Evolutionary conservation across 2,329 filamentous ascomycete genomes (phyloP), one percentile per base, ranked within the genome.

Genomic region (Hysterium pulicare): DNA sequence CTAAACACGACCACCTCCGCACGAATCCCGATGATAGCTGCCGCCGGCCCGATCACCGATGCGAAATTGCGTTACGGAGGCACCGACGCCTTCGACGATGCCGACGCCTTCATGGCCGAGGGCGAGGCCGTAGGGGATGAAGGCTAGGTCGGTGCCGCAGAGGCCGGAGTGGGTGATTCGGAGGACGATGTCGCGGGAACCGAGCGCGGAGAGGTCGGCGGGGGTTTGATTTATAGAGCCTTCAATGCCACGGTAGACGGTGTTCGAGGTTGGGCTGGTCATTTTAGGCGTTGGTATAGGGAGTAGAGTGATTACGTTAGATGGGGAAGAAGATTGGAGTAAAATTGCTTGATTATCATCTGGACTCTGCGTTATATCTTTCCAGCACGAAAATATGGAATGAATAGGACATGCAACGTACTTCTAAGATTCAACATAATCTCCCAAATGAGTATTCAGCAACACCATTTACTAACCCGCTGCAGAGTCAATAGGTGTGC

Each of bases 61-160:
- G 2, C 66, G 33, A 1, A 41, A 44, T 0, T 41, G 10, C 1
- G 53, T 33, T 1, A 65, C 67, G 0, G 38, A 30, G 2, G 48
- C 20, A 0, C 67, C 66, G 0, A 57, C 34, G 7, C 45, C 47
- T 22, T 70, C 55, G n/a, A 71, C 66, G 23, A 48, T 64, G 21
- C 68, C 68, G 30, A 71, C 57, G 15, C 68, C 69, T 45, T 71
- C 68, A 49, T 71, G 68, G 13, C 69, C 68, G 28, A 68, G 67
- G 9, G 49, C 50, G 21, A 54, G 46, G 1, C 50, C 53, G 23
- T 43, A 52, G 5, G 40, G 45, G n/a, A 49, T 23, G 15, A 48
- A 51, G 5, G 38, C 47, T 3, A 51, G 26, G 33, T 55, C 52
- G 13, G 50, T 46, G 10, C 28, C 48, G 31, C 52, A 55, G 15